phyloP scores from a whole-genome alignment of 164 flowering plant genomes.

The Platanus orientalis region DNA sequence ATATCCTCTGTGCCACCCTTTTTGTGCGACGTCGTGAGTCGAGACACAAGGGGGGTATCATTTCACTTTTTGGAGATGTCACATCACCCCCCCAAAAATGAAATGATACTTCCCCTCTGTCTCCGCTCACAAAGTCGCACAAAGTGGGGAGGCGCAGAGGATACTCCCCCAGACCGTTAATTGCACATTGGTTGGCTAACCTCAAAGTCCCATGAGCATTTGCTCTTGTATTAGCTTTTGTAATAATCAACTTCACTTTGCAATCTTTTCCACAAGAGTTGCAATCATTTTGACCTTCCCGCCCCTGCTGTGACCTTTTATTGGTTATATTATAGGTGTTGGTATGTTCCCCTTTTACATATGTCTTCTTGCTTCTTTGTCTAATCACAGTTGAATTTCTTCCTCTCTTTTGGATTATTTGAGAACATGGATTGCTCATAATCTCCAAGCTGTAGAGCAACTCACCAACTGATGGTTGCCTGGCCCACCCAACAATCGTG shows the following conservation, averaged over 20 bases:
- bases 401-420: not conserved
- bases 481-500: not conserved
- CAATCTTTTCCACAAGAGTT: not conserved
- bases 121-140: too few species aligned
- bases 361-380: constrained; percentile 13
- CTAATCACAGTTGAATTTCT: constrained; percentile 15
- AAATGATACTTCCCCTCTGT: too few species aligned
- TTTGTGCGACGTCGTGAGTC: too few species aligned
- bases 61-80: too few species aligned
- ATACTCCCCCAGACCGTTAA: too few species aligned
- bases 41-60: too few species aligned
- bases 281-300: not conserved
- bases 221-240: too few species aligned
- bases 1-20: too few species aligned
- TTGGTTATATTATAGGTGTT: not conserved
- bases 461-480: not conserved
- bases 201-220: too few species aligned
- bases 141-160: too few species aligned
- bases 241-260: not conserved
- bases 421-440: constrained; percentile 3
- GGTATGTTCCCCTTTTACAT: constrained; percentile 1
- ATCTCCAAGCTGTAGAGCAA: constrained; percentile 12
- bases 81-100: too few species aligned
- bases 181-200: too few species aligned
- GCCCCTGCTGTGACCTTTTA: not conserved